Percentiles rank a stretch among this genome's conserved stretches.
Evolutionary conservation across 345 rosid genomes (phyloP).

Genomic region (Rhodamnia argentea): DNA sequence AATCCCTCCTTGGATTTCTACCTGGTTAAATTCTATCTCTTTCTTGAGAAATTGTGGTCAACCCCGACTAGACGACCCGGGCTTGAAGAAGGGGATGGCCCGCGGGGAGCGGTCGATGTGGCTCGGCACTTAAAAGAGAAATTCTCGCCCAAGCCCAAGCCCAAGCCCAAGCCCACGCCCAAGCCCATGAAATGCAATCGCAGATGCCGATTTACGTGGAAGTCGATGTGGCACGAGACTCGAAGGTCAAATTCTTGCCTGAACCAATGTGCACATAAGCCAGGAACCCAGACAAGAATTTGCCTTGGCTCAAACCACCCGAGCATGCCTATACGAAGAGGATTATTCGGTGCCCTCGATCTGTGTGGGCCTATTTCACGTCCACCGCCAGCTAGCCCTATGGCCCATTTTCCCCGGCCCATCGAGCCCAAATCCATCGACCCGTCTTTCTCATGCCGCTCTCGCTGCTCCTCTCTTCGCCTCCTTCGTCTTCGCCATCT

Average conservation of each 20-base stretch:
- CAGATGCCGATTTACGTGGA: not conserved
- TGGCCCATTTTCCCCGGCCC: not conserved
- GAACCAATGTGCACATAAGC: not conserved
- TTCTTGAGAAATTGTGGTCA: too few species aligned
- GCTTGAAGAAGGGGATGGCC: too few species aligned
- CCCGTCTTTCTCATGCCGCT: not conserved
- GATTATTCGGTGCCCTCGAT: too few species aligned
- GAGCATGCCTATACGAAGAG: too few species aligned
- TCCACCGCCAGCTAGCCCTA: too few species aligned
- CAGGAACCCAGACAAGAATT: not conserved
- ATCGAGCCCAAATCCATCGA: not conserved
- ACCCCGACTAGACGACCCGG: too few species aligned
- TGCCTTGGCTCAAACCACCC: not conserved
- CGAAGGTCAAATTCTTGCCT: not conserved
- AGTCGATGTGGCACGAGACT: not conserved
- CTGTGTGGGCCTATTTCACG: too few species aligned
- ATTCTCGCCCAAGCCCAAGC: not conserved
- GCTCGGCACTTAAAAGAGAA: not conserved
- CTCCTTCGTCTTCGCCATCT: not conserved
- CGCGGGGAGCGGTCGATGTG: not conserved
- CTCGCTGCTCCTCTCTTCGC: not conserved
- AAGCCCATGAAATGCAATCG: not conserved
- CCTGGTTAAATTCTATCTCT: too few species aligned
- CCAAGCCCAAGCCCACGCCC: not conserved
- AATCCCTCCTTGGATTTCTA: too few species aligned